phyloP scores from a whole-genome alignment of 179 eudicot species.

The Amaranthus tricolor region DNA sequence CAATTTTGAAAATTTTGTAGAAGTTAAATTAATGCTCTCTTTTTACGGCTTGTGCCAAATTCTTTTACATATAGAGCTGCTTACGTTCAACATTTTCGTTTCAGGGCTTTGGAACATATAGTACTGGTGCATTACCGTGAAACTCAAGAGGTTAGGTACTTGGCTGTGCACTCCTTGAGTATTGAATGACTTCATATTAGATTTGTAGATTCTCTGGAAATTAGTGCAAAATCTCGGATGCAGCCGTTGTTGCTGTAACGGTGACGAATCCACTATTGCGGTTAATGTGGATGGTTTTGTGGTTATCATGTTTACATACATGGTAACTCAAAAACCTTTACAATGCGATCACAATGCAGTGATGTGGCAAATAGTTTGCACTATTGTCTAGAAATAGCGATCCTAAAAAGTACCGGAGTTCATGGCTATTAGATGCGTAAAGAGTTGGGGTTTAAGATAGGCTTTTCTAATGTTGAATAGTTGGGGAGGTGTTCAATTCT shows the following conservation, averaged over 20 bases:
- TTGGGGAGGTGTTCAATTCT: neutral
- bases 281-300: too few relatives aligned
- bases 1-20: neutral
- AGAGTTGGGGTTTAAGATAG: neutral
- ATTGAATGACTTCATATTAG: neutral
- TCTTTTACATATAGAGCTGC: neutral
- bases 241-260: too few relatives aligned
- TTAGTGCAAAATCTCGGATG: too few relatives aligned
- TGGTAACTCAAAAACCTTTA: too few relatives aligned
- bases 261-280: too few relatives aligned
- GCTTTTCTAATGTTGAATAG: neutral
- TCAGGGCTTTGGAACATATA: slow-evolving; percentile 80
- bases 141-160: slow-evolving; percentile 76
- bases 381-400: too few relatives aligned
- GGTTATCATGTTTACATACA: too few relatives aligned
- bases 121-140: slow-evolving; percentile 98
- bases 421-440: neutral
- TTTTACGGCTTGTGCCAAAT: neutral
- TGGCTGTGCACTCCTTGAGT: neutral
- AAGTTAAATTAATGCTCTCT: neutral
- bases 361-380: too few relatives aligned
- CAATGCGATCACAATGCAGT: too few relatives aligned
- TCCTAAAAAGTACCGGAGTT: neutral
- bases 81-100: slow-evolving; percentile 21
- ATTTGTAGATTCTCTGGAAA: neutral